Evolutionary conservation across 2,329 filamentous ascomycete genomes (phyloP), one percentile per base, ranked within the genome.

Genomic region (Fusarium guadeloupense): DNA sequence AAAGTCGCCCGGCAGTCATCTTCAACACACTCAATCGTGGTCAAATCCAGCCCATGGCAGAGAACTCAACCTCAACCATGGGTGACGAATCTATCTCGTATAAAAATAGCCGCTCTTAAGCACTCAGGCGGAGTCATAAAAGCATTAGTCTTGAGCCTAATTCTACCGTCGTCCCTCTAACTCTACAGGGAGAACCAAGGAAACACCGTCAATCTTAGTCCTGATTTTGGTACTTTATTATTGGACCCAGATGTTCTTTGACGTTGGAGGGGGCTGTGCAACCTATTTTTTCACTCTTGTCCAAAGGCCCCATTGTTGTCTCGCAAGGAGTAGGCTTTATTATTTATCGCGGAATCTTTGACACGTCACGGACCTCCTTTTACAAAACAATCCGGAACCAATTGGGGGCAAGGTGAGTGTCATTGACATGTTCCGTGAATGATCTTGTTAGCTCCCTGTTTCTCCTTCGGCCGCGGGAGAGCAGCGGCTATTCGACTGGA

Each of bases 331-430:
- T n/a, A n/a, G 54, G 43, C 34, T 44, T 52, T 54, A 30, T 50
- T 59, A 54, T 46, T 63, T 41, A 49, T 60, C 35, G 35, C 43
- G 49, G 50, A 59, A 43, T 43, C 44, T 50, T 39, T 41, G 60
- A 66, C 66, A 69, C 66, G 66, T 69, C 66, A 69, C 61, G 52
- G 61, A 41, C 61, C 61, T 64, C 55, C 52, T 64, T 61, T 64
- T 23, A 21, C 30, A 38, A 41, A 14, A 51, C 38, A 44, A n/a
- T n/a, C n/a, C n/a, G n/a, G n/a, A n/a, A 2, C 66, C 66, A 69
- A 69, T 69, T 16, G 48, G 48, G 14, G n/a, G 5, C 26, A 17
- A 31, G 35, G 35, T 10, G 40, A 68, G 66, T 67, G 61, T 68
- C 66, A 69, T 69, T 54, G 25, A 34, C 20, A 57, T 39, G n/a